A percentile compares a stretch with the other conserved stretches of the same genome.
These are phyloP conservation scores for Lachnellula suecica DNA, from an alignment of 2,329 filamentous ascomycete genomes.

Conservation along the genomic window DNA sequence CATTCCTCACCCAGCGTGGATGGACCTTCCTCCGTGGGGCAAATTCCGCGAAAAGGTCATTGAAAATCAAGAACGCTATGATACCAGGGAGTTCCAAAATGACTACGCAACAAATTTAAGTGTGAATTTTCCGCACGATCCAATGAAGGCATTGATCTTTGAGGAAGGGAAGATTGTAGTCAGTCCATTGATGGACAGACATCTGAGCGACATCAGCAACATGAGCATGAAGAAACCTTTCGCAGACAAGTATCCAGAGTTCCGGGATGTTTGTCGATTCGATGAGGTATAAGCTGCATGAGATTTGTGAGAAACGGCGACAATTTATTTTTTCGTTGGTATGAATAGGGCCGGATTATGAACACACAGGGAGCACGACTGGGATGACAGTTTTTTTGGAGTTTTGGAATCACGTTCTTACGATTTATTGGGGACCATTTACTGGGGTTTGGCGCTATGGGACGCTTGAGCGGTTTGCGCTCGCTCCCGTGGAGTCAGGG, in stretches of 20 bases:
- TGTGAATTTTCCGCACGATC: slow-evolving; percentile 28
- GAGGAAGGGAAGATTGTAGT: slow-evolving; percentile 26
- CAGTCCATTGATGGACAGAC: slow-evolving; percentile 23
- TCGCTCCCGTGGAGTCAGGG: neutral
- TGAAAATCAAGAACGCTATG: slow-evolving; percentile 27
- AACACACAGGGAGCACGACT: neutral
- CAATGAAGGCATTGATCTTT: slow-evolving; percentile 27
- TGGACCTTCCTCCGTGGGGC: slow-evolving; percentile 31
- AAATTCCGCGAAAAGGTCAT: slow-evolving; percentile 29
- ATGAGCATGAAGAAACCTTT: slow-evolving; percentile 32
- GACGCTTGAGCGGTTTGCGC: too few species aligned
- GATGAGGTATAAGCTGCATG: slow-evolving; percentile 22
- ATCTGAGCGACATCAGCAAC: slow-evolving; percentile 24
- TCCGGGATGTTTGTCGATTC: slow-evolving; percentile 28
- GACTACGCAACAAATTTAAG: slow-evolving; percentile 26
- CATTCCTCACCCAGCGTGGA: slow-evolving; percentile 31
- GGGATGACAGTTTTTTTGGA: neutral
- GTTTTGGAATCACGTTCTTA: neutral
- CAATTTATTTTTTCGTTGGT: neutral
- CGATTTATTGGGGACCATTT: too few species aligned
- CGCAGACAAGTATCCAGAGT: slow-evolving; percentile 31
- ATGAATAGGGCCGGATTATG: neutral
- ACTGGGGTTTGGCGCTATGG: too few species aligned
- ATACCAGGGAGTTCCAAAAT: slow-evolving; percentile 28
- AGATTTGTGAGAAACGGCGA: neutral